Evolutionary conservation across 2,329 filamentous ascomycete species (phyloP).

Genomic region (Cercospora sesami): DNA sequence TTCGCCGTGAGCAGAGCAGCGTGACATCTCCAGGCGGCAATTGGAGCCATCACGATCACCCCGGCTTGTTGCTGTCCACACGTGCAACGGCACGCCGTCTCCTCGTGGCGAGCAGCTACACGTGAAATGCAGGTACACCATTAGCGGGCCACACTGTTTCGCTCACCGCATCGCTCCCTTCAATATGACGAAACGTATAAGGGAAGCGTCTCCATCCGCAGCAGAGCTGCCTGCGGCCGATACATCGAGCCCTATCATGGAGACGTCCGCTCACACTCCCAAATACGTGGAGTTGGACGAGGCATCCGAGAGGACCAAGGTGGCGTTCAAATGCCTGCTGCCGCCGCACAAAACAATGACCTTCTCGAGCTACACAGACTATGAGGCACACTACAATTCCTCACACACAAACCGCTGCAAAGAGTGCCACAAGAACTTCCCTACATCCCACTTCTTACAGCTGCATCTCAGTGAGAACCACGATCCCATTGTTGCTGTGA

Average conservation of each 20-base stretch:
- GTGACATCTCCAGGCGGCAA: background rate
- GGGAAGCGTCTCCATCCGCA: slow-evolving; percentile 21
- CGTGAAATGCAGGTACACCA: slow-evolving; percentile 8
- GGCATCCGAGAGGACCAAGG: slow-evolving; percentile 26
- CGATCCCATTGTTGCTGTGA: slow-evolving; percentile 73
- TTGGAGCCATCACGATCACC: background rate
- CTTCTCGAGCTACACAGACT: slow-evolving; percentile 75
- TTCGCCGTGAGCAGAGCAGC: background rate
- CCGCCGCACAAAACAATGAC: slow-evolving; percentile 73
- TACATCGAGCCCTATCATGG: slow-evolving; percentile 25
- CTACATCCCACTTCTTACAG: slow-evolving; percentile 74
- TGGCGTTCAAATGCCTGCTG: slow-evolving; percentile 74
- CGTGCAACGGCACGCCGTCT: background rate
- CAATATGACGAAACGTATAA: slow-evolving; percentile 19
- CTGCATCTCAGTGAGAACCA: slow-evolving; percentile 91
- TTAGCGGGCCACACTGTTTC: background rate
- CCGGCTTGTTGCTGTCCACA: background rate
- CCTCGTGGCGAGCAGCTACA: slow-evolving; percentile 1
- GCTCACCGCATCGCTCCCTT: slow-evolving; percentile 5
- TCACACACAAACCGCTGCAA: slow-evolving; percentile 80
- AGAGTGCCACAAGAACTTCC: slow-evolving; percentile 84
- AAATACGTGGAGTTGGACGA: slow-evolving; percentile 59
- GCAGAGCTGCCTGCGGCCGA: slow-evolving; percentile 47
- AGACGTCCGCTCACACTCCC: slow-evolving; percentile 29
- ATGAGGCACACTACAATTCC: slow-evolving; percentile 82